Conservation (phyloP, 257 asterid species). For the Rhazya stricta region DNA sequence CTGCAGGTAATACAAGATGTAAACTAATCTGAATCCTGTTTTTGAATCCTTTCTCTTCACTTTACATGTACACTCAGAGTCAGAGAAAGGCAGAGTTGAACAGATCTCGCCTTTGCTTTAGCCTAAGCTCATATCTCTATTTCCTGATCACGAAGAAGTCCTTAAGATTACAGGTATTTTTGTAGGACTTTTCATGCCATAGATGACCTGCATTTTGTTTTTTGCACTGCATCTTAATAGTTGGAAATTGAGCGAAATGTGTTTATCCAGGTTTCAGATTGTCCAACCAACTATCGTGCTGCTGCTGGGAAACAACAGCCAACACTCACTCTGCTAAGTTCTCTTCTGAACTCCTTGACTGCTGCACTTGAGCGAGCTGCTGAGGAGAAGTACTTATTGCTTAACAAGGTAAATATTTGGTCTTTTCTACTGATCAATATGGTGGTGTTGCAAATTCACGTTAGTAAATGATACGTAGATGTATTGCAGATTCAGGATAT, state of each 20-base stretch:
- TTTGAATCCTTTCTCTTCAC: constrained; percentile 3
- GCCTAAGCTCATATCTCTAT: constrained; percentile 86
- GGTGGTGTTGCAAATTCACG: neutral
- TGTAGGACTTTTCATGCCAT: neutral
- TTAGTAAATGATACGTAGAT: neutral
- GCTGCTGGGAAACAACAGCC: constrained; percentile 70
- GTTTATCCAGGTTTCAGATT: constrained; percentile 60
- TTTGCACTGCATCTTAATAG: constrained; percentile 4
- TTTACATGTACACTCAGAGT: constrained; percentile 36
- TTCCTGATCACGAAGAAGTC: constrained; percentile 74
- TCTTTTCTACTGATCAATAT: neutral
- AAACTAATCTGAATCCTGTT: constrained; percentile 1
- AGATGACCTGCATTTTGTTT: neutral
- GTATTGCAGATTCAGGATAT: constrained; percentile 72
- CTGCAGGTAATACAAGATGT: neutral
- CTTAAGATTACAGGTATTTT: constrained; percentile 68
- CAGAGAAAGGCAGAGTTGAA: constrained; percentile 63
- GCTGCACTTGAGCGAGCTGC: constrained; percentile 65
- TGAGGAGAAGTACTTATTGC: constrained; percentile 77
- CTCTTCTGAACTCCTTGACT: constrained; percentile 58
- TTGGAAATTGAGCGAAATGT: constrained; percentile 2
- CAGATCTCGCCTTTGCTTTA: constrained; percentile 74
- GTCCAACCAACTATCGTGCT: constrained; percentile 39
- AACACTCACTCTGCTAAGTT: constrained; percentile 53
- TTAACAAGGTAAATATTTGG: constrained; percentile 53